Base-by-base conservation (phyloP, 2,329 filamentous ascomycete genomes). In the Magnaporthiopsis incrustans region DNA sequence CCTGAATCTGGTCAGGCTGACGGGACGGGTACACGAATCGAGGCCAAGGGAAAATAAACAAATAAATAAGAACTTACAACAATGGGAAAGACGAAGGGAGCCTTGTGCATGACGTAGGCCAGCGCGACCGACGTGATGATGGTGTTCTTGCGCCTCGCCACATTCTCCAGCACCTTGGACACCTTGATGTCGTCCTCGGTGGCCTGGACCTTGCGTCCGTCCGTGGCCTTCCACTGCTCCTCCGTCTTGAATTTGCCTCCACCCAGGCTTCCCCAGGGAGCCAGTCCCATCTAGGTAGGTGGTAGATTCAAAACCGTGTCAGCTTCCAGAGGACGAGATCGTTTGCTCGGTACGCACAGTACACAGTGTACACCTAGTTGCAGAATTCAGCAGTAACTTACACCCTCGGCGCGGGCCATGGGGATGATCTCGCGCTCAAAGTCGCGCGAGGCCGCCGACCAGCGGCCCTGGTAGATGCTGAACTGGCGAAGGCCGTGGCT, bases 101-200 rank as follows among this genome's bases (percentile, higher is more conserved):
- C 78, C 76, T 92, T 91, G 67, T 85, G 82, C 80, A 90, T 82
- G 18, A 92, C 85, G 70, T 92, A 92, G 2, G 89, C 89, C 30
- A 92, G 75, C 11, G 89, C 89, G 64, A 83, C 73, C 66, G 78
- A 79, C 22, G 79, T 81, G 67, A 81, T 75, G 63, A 73, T 68
- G 2, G 77, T 79, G 66, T 73, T 72, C 68, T 79, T 79, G 65
- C 76, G 75, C 30, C 69, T 68, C 60, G 80, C 79, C 59, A 89
- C 80, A 33, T 73, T 79, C 79, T 82, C 78, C 44, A 83, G 73
- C 15, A 74, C 77, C 62, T 74, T 69, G 67, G 77, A 80, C 67
- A 82, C 71, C 68, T 77, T 78, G 66, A 81, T 73, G 68, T 91
- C 87, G 8, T 78, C 76, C 60, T 84, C 79, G 1, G 77, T 79